Percentiles rank a stretch among this genome's conserved stretches.
Evolutionary conservation across 2,329 filamentous ascomycete genomes (phyloP).

Genomic region (Bipolaris zeicola): DNA sequence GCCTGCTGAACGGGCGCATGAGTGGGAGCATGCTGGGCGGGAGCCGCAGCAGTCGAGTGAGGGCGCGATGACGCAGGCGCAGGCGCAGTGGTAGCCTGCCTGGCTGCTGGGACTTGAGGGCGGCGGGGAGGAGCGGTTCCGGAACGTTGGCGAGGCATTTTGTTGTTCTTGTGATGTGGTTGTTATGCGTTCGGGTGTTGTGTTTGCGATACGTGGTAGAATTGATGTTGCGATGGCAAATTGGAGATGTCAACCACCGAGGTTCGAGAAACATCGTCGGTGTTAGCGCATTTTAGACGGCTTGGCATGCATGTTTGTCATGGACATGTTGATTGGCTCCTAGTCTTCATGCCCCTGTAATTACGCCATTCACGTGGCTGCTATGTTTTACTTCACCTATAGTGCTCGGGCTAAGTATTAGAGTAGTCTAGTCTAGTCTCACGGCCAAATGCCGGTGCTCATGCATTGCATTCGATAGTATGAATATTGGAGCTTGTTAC

Average conservation of each 20-base stretch:
- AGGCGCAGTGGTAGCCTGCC: slow-evolving; percentile 60
- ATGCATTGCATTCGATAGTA: too few species aligned
- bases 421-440: neutral
- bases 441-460: neutral
- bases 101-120: slow-evolving; percentile 50
- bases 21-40: slow-evolving; percentile 43
- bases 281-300: slow-evolving; percentile 21
- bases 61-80: slow-evolving; percentile 54
- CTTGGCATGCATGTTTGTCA: slow-evolving; percentile 19
- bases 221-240: slow-evolving; percentile 21
- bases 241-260: slow-evolving; percentile 24
- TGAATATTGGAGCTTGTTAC: too few species aligned
- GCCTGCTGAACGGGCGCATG: slow-evolving; percentile 56
- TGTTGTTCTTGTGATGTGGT: slow-evolving; percentile 11
- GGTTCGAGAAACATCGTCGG: slow-evolving; percentile 37
- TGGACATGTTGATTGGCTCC: slow-evolving; percentile 5
- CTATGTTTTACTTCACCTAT: neutral
- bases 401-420: too few species aligned
- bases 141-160: slow-evolving; percentile 58
- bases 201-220: slow-evolving; percentile 3
- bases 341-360: neutral
- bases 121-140: slow-evolving; percentile 52
- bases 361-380: neutral
- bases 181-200: slow-evolving; percentile 1
- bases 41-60: slow-evolving; percentile 68